Evolutionary conservation across 306 rosid species (phyloP).

Genomic region (Mimosa bimucronata): DNA sequence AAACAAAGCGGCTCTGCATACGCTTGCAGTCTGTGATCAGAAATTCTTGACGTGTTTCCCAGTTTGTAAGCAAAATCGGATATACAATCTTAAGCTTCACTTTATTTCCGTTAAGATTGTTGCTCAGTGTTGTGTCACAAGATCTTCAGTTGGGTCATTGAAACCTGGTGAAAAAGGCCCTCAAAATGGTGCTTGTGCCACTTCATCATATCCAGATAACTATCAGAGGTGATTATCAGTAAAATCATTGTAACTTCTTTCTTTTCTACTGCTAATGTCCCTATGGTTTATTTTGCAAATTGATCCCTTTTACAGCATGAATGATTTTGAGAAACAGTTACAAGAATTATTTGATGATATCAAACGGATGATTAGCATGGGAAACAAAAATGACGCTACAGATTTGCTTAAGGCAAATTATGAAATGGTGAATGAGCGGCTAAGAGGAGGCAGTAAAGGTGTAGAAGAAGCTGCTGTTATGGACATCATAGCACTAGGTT

Average conservation of each 20-base stretch:
- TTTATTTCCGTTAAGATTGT: slow-evolving; percentile 41
- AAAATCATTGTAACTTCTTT: slow-evolving; percentile 19
- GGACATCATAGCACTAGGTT: slow-evolving; percentile 80
- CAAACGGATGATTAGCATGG: slow-evolving; percentile 69
- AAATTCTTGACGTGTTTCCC: slow-evolving; percentile 46
- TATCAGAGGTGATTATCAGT: slow-evolving; percentile 53
- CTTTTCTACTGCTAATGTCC: slow-evolving; percentile 11
- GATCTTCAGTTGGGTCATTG: slow-evolving; percentile 50
- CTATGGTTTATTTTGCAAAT: slow-evolving; percentile 35
- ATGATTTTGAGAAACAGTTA: slow-evolving; percentile 63
- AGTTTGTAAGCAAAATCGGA: slow-evolving; percentile 44
- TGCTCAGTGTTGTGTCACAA: slow-evolving; percentile 36
- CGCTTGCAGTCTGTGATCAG: slow-evolving; percentile 41
- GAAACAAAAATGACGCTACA: slow-evolving; percentile 60
- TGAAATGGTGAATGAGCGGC: slow-evolving; percentile 74
- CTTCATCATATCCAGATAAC: slow-evolving; percentile 46
- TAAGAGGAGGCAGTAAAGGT: slow-evolving; percentile 67
- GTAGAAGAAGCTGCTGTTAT: slow-evolving; percentile 82
- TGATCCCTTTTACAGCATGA: slow-evolving; percentile 32
- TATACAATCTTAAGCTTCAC: slow-evolving; percentile 47
- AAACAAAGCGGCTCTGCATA: slow-evolving; percentile 42
- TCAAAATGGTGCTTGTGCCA: slow-evolving; percentile 37
- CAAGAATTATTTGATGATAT: slow-evolving; percentile 81
- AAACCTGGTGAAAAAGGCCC: slow-evolving; percentile 36
- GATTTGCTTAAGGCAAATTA: slow-evolving; percentile 81